These are phyloP conservation scores for Solanum etuberosum DNA, from an alignment of 257 asterid species.

Conservation along the genomic window DNA sequence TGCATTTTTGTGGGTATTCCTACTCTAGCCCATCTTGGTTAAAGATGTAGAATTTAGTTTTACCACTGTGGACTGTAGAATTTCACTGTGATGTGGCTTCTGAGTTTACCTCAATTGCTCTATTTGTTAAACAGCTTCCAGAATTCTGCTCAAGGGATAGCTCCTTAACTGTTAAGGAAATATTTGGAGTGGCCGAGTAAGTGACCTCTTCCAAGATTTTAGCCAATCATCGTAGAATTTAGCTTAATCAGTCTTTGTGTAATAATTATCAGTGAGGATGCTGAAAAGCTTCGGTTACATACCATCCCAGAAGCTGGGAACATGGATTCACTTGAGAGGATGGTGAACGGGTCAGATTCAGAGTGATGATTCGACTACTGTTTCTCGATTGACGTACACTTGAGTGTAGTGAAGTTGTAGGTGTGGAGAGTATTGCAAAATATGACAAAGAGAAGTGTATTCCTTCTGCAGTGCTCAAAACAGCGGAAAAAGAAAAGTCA, in stretches of 20 bases:
- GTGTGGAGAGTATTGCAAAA: not conserved
- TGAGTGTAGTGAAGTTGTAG: not conserved
- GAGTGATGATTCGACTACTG: constrained; percentile 17
- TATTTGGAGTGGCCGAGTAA: constrained; percentile 93
- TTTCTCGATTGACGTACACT: constrained; percentile 16
- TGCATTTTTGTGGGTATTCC: not conserved
- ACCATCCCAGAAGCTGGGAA: constrained; percentile 70
- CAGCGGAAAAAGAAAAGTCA: not conserved
- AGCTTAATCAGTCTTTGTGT: not conserved
- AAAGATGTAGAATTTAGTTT: not conserved
- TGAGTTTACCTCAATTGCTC: not conserved
- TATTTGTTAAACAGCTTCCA: constrained; percentile 45
- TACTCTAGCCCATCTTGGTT: not conserved
- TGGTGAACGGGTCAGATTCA: constrained; percentile 55
- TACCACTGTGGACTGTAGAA: not conserved
- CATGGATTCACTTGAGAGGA: constrained; percentile 67
- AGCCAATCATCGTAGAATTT: not conserved
- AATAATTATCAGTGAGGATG: constrained; percentile 65
- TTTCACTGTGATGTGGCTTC: not conserved
- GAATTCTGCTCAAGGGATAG: constrained; percentile 80
- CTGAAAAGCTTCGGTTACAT: constrained; percentile 80
- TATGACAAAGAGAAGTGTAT: not conserved
- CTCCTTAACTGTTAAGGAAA: constrained; percentile 73
- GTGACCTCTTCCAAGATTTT: constrained; percentile 17
- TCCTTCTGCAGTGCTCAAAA: not conserved